Base-by-base conservation (phyloP, 768 basidiomycete species). In the Serendipita sp. region DNA sequence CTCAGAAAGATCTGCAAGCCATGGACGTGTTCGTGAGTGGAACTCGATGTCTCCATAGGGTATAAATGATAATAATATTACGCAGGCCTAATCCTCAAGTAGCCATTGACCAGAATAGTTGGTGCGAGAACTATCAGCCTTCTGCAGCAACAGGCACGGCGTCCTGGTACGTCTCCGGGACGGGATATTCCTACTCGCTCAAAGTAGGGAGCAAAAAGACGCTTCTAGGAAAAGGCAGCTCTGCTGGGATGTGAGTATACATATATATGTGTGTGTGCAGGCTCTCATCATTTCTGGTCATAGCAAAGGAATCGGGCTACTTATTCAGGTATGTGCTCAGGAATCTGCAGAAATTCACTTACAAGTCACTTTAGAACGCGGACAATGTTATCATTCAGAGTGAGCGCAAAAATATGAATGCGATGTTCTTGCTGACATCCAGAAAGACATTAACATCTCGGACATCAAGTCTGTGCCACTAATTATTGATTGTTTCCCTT, bases 111-210 rank as follows among this genome's bases (percentile, higher is more conserved):
- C 32, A 47, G n/a, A 53, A 64, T 2, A 47, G 46, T 32, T 64
- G 64, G 64, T 64, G 64, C n/a, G 64, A 51, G 16, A 64, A 64
- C 46, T 64, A 64, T 35, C 3, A 64, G 38, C 48, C 32, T 18
- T 24, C 16, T 28, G 45, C 45, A 32, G 41, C 64, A 3, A 53
- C 44, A 4, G 64, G 64, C 32, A 46, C 48, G 18, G 45, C 11
- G 11, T 53, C 64, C 18, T 48, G 45, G 32, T 47, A 64, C n/a
- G 46, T 54, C 10, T 32, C 45, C 1, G 56, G 56, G 35, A 60
- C 56, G 5, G 56, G 56, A 10, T 60, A 60, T 35, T 60, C 56
- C 35, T 60, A 60, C n/a, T n/a, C 35, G 1, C 35, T 60, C 28
- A 60, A 60, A 2, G 56, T 60, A 8, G 56, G 32, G 46, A 64